These are phyloP conservation scores for Globisporangium paddicum DNA, from an alignment of 352 stramenopile species.

Conservation along the genomic window DNA sequence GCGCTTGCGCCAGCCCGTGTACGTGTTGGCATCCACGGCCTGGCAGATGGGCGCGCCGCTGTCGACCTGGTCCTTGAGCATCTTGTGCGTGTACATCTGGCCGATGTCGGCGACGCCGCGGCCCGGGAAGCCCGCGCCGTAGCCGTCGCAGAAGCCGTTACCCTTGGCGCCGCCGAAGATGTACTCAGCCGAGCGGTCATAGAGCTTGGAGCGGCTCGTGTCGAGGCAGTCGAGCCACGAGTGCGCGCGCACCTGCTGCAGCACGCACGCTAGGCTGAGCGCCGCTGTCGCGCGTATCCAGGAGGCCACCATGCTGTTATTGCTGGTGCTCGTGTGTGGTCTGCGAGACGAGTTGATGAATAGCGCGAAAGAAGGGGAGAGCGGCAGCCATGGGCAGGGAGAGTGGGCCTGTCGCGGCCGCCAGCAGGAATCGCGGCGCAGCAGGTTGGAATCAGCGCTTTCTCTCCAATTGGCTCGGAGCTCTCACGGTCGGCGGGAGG, in stretches of 20 bases:
- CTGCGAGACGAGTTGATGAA: constrained; percentile 2
- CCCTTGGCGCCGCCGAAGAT: constrained; percentile 57
- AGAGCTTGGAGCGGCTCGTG: constrained; percentile 55
- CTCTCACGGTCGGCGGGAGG: neutral
- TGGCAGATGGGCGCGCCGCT: constrained; percentile 40
- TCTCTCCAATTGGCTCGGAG: neutral
- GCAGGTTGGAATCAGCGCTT: neutral
- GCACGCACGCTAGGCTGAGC: constrained; percentile 7
- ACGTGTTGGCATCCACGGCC: constrained; percentile 42
- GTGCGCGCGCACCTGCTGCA: constrained; percentile 30
- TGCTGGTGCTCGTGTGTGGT: neutral
- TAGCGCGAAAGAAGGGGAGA: neutral
- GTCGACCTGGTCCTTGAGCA: constrained; percentile 62
- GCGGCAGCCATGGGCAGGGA: neutral
- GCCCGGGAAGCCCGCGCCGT: constrained; percentile 53
- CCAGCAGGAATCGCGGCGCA: constrained; percentile 13
- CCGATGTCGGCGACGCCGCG: constrained; percentile 49
- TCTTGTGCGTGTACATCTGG: constrained; percentile 57
- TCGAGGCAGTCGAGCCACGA: constrained; percentile 78
- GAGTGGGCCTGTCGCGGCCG: neutral
- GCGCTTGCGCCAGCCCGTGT: constrained; percentile 54
- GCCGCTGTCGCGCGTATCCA: neutral
- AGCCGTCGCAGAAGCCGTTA: constrained; percentile 69
- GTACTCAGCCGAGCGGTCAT: constrained; percentile 57
- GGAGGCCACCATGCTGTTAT: neutral